A percentile compares a stretch with the other conserved stretches of the same genome.
Evolutionary conservation across 2,329 filamentous ascomycete genomes (phyloP).

Genomic region (Pezicula neosporulosa): DNA sequence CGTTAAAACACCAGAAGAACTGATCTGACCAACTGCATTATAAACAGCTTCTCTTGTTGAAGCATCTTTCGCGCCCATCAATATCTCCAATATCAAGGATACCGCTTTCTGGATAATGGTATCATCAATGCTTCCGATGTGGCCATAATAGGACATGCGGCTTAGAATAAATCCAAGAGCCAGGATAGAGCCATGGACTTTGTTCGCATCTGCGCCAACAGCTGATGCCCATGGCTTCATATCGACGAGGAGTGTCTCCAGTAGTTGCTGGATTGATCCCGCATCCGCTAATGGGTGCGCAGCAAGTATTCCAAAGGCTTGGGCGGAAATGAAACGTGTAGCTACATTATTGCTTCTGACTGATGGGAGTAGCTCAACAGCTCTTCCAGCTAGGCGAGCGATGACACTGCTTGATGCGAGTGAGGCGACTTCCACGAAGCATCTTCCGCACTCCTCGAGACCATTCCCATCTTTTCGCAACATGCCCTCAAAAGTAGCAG

Average conservation of each 20-base stretch:
- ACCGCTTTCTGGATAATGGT: slow-evolving; percentile 38
- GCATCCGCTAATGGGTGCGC: slow-evolving; percentile 54
- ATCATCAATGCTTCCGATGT: slow-evolving; percentile 29
- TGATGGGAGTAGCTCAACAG: slow-evolving; percentile 51
- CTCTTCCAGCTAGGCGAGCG: slow-evolving; percentile 43
- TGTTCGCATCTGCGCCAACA: slow-evolving; percentile 55
- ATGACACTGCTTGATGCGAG: slow-evolving; percentile 48
- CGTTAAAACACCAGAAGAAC: slow-evolving; percentile 50
- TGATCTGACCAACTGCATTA: slow-evolving; percentile 56
- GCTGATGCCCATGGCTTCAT: slow-evolving; percentile 47
- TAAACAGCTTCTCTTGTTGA: slow-evolving; percentile 55
- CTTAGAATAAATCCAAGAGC: slow-evolving; percentile 56
- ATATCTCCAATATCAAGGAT: slow-evolving; percentile 42
- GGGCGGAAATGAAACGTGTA: slow-evolving; percentile 63
- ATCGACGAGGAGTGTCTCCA: slow-evolving; percentile 43
- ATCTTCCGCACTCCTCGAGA: slow-evolving; percentile 44
- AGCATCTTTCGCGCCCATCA: slow-evolving; percentile 50
- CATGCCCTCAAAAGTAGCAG: slow-evolving; percentile 55
- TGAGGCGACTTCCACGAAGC: slow-evolving; percentile 51
- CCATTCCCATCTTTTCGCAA: slow-evolving; percentile 35
- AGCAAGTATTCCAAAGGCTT: slow-evolving; percentile 71
- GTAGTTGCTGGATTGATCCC: slow-evolving; percentile 36
- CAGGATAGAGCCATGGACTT: slow-evolving; percentile 57
- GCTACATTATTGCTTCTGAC: slow-evolving; percentile 70
- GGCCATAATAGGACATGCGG: slow-evolving; percentile 47